phyloP scores from a whole-genome alignment of 2,329 filamentous ascomycete species.

The Cladosporium austrohemisphaericum region DNA sequence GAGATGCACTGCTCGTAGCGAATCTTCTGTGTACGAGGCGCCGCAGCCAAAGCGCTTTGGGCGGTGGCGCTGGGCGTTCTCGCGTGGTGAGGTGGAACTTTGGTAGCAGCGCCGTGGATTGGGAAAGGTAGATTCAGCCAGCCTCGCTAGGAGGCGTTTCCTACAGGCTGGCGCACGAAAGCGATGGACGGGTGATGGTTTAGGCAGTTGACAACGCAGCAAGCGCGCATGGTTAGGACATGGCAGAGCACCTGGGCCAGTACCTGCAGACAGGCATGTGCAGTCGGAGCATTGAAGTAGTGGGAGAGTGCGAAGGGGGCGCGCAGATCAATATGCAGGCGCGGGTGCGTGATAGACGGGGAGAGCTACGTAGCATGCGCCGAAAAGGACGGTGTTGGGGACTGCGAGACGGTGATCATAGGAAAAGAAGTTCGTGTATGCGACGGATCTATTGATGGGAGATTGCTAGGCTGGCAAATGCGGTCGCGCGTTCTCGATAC shows the following conservation, averaged over 20 bases:
- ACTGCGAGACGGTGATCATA: too few species aligned
- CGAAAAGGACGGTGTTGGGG: too few species aligned
- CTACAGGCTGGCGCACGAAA: not conserved
- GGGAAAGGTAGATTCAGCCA: constrained; percentile 6
- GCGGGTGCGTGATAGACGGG: too few species aligned
- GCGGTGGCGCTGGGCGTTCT: constrained; percentile 6
- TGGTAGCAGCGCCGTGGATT: not conserved
- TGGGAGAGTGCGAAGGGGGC: too few species aligned
- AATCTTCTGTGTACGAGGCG: not conserved
- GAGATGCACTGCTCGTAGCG: not conserved
- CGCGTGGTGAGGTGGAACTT: constrained; percentile 10
- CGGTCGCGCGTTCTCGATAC: too few species aligned
- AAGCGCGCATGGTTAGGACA: too few species aligned
- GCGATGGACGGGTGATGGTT: not conserved
- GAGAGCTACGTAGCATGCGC: too few species aligned
- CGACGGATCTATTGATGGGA: too few species aligned
- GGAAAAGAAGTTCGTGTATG: too few species aligned
- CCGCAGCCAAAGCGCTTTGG: not conserved
- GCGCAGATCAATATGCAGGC: too few species aligned
- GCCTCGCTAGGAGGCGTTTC: not conserved
- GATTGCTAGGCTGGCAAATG: too few species aligned
- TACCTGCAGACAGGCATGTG: not conserved
- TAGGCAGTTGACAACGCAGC: not conserved
- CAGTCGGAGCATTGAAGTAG: not conserved
- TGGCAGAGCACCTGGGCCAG: not conserved